Evolutionary conservation across 768 basidiomycete species (phyloP), one percentile per base, ranked within the genome.

Genomic region (Collybia nuda): DNA sequence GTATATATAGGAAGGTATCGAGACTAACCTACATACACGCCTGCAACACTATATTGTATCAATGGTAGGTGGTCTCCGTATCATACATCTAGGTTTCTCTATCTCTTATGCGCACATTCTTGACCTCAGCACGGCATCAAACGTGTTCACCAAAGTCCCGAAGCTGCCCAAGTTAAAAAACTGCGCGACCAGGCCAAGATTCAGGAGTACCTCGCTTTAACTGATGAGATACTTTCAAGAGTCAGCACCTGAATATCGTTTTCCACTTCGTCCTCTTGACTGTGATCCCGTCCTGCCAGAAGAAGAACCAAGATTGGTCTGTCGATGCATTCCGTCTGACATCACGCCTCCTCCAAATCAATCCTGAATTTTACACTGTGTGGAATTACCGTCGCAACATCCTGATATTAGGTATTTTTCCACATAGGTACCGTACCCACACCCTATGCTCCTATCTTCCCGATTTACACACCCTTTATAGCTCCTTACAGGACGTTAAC

Each of bases 331-430:
- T 98, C 29, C 74, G 80, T n/a, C 69, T 88, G 37, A 96, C 94
- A 0, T 85, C 85, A 14, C 76, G 73, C 22, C 67, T 98, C 19
- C 81, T 99, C 7, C 82, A 84, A 45, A 59, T 88, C 37, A 98
- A 98, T 62, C 94, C 96, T 2, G 97, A 99, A 68, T 93, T 93
- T 63, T 97, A 97, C 67, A 95, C 96, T 1, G 73, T 90, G 32
- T 98, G 97, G 97, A 96, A 97, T 68, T 95, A 93, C 68, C 79
- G 97, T 40, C 77, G 96, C 26, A 77, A 81, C 47, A 93, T 97
- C 53, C 68, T 96, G 17, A 63, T 85, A 36, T 71, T 82, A 19
- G 88, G 88, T 2, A 65, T 90, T 40, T 93, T 96, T 56, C 78
- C 79, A 8, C 62, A 67, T 11, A 81, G 81, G 93, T 92, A 51